These are phyloP conservation scores for Chlorokybus atmophyticus DNA, from an alignment of 139 green algal species.

Conservation along the genomic window DNA sequence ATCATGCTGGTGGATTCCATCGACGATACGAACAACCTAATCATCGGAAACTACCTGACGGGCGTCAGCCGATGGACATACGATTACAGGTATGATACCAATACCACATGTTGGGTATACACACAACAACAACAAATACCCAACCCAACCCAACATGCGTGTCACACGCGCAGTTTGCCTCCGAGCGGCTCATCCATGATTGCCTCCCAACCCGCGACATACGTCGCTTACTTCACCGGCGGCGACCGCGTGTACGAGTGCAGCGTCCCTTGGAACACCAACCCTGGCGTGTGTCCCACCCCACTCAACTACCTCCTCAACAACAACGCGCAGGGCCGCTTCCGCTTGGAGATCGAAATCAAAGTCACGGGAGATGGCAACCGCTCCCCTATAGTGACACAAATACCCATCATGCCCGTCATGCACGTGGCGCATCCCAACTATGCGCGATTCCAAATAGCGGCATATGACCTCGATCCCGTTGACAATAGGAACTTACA, in stretches of 20 bases:
- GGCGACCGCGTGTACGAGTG: conserved; percentile 21
- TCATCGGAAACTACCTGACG: neutral
- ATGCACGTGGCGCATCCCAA: neutral
- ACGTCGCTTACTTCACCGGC: conserved; percentile 20
- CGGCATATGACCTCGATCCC: conserved; percentile 14
- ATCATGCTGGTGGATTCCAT: conserved; percentile 1
- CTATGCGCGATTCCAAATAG: conserved; percentile 15
- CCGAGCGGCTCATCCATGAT: conserved; percentile 9
- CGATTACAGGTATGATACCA: neutral
- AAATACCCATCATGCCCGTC: conserved; percentile 13
- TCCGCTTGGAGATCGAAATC: conserved; percentile 9
- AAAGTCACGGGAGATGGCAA: conserved; percentile 10
- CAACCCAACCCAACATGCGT: conserved; percentile 4
- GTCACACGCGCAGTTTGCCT: too few species aligned
- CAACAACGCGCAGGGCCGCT: conserved; percentile 8
- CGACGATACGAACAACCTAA: neutral
- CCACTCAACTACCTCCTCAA: conserved; percentile 14
- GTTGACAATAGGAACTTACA: conserved; percentile 5
- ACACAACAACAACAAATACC: conserved; percentile 16
- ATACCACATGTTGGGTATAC: conserved; percentile 1
- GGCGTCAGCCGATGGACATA: conserved; percentile 7
- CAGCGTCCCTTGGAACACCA: neutral
- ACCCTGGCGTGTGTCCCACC: neutral
- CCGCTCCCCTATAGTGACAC: conserved; percentile 5
- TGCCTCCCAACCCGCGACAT: too few species aligned